phyloP scores from a whole-genome alignment of 2,329 filamentous ascomycete genomes.

The Colletotrichum lupini region DNA sequence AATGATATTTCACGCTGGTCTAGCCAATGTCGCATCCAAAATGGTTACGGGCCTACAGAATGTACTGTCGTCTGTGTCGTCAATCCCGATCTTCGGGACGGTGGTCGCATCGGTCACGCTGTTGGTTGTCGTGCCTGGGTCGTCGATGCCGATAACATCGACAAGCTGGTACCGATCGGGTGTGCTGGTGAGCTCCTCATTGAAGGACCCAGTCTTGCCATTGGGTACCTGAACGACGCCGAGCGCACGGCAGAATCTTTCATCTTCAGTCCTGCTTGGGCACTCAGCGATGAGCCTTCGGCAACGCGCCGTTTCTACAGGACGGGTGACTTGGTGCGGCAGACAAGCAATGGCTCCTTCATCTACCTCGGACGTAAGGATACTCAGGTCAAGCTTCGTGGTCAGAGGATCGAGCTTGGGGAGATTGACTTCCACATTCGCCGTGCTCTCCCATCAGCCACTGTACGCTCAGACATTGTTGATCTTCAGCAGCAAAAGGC shows the following conservation, averaged over 20 bases:
- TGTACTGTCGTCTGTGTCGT: conserved; percentile 60
- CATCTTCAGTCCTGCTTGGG: conserved; percentile 53
- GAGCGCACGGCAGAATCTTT: conserved; percentile 59
- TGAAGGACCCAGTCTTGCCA: conserved; percentile 57
- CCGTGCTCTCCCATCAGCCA: background rate
- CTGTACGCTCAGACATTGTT: background rate
- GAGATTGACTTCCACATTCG: conserved; percentile 34
- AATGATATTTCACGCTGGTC: conserved; percentile 38
- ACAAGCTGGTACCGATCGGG: conserved; percentile 45
- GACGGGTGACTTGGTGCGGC: conserved; percentile 53
- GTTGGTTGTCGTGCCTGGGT: conserved; percentile 43
- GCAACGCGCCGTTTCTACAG: conserved; percentile 50
- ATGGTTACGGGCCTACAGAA: conserved; percentile 42
- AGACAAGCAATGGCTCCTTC: conserved; percentile 27
- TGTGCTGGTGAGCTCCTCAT: conserved; percentile 49
- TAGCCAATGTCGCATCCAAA: conserved; percentile 37
- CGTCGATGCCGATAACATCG: conserved; percentile 42
- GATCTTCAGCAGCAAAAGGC: background rate
- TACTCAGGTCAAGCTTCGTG: conserved; percentile 38
- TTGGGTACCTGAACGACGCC: conserved; percentile 60
- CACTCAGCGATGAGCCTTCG: conserved; percentile 41
- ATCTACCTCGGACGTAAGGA: conserved; percentile 36
- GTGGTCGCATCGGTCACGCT: conserved; percentile 39
- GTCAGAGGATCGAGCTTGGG: conserved; percentile 37
- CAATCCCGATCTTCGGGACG: background rate